phyloP scores from a whole-genome alignment of 495 filamentous ascomycete genomes.

The Ascobolus immersus region DNA sequence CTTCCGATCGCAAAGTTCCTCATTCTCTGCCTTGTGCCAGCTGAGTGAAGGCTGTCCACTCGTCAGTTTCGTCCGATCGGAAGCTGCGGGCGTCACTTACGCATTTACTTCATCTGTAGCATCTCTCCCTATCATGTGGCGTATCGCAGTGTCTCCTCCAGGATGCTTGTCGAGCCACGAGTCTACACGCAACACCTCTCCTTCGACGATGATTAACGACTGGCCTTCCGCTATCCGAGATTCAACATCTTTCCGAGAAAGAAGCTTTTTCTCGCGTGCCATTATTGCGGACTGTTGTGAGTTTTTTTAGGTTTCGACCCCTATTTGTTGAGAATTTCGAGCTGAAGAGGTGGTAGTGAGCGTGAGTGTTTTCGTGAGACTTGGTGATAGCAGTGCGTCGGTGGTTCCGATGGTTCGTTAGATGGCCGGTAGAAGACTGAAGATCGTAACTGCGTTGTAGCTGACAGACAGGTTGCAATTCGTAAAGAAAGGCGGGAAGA shows the following conservation, averaged over 20 bases:
- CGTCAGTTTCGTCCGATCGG: background rate
- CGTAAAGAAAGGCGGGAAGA: too few species aligned
- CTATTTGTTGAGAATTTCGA: too few species aligned
- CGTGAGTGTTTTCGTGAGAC: too few species aligned
- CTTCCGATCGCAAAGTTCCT: constrained; percentile 57
- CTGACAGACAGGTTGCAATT: too few species aligned
- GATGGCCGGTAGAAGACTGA: too few species aligned
- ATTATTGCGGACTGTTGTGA: too few species aligned
- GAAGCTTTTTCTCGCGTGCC: too few species aligned
- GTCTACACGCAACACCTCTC: constrained; percentile 63
- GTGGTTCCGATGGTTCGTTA: too few species aligned
- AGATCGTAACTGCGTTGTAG: too few species aligned
- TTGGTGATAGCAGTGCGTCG: too few species aligned
- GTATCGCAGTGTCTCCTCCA: constrained; percentile 73
- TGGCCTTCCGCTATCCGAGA: constrained; percentile 67
- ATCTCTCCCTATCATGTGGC: constrained; percentile 90
- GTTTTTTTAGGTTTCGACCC: too few species aligned
- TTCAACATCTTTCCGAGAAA: constrained; percentile 58
- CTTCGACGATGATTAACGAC: constrained; percentile 53
- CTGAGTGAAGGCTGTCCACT: constrained; percentile 47
- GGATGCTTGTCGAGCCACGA: constrained; percentile 74
- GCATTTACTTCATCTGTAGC: constrained; percentile 85
- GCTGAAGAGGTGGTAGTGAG: too few species aligned
- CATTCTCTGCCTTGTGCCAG: constrained; percentile 54
- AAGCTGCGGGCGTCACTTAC: constrained; percentile 27